Conservation (phyloP, 176 grass and related monocot species). For the Aegilops speltoides region DNA sequence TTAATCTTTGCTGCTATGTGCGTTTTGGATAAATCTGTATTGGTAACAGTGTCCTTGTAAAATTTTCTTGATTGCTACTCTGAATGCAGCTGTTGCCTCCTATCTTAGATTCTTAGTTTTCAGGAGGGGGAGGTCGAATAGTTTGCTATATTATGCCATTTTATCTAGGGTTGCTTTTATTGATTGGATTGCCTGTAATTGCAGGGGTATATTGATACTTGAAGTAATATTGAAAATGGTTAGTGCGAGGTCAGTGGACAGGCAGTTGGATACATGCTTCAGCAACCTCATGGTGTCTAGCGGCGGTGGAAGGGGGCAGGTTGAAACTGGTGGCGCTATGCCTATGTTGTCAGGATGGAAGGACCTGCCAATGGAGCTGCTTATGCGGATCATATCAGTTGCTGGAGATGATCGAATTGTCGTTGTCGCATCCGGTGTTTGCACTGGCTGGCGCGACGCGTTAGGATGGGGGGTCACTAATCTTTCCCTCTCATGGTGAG, state of each 20-base stretch:
- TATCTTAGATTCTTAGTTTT: not conserved
- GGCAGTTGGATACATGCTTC: constrained; percentile 63
- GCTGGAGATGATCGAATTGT: constrained; percentile 63
- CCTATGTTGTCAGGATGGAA: constrained; percentile 80
- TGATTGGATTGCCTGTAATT: not conserved
- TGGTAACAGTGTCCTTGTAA: not conserved
- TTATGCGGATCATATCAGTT: constrained; percentile 64
- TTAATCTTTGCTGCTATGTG: not conserved
- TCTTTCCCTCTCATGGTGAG: constrained; percentile 77
- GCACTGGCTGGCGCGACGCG: constrained; percentile 87
- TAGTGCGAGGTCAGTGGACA: constrained; percentile 28
- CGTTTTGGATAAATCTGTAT: not conserved
- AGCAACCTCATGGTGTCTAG: constrained; percentile 55
- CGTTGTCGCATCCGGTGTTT: constrained; percentile 77
- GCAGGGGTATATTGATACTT: constrained; percentile 23
- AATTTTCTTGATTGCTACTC: not conserved
- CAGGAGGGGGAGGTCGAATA: not conserved
- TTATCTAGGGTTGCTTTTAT: not conserved
- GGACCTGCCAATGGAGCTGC: constrained; percentile 86
- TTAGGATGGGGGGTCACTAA: constrained; percentile 65
- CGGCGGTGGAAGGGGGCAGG: constrained; percentile 23
- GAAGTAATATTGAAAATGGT: constrained; percentile 46
- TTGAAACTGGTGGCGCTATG: constrained; percentile 35
- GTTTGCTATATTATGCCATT: not conserved
- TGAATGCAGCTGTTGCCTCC: not conserved